Percentiles rank a stretch among this genome's conserved stretches.
These are phyloP conservation scores for Aspergillus novoparasiticus DNA, from an alignment of 2,329 filamentous ascomycete genomes.

Conservation along the genomic window DNA sequence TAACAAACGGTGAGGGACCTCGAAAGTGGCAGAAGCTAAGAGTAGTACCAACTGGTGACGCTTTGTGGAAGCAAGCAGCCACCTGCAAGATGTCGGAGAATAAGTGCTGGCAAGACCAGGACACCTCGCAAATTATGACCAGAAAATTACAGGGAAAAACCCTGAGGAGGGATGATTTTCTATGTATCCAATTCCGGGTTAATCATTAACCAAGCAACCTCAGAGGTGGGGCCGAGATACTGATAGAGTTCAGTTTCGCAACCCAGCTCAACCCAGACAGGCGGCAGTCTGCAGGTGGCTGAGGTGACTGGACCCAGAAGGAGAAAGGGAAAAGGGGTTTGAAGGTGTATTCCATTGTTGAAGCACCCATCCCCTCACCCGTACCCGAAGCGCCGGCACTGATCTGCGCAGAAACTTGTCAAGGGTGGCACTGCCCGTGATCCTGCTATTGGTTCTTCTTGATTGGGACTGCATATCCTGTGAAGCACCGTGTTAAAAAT, in stretches of 20 bases:
- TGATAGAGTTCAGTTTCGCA: conserved; percentile 14
- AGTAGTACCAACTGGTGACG: background rate
- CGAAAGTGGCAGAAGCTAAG: background rate
- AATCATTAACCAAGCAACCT: conserved; percentile 12
- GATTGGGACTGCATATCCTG: background rate
- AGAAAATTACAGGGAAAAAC: background rate
- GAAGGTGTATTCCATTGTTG: background rate
- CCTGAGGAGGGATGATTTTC: background rate
- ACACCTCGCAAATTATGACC: background rate
- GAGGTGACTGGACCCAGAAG: conserved; percentile 1
- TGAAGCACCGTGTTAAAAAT: background rate
- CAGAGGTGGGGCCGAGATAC: conserved; percentile 12
- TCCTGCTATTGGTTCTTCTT: background rate
- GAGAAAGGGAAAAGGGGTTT: conserved; percentile 3
- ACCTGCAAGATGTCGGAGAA: conserved; percentile 9
- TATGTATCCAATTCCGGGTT: conserved; percentile 6
- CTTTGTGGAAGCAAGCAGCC: background rate
- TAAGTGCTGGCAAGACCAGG: background rate
- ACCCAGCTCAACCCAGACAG: conserved; percentile 4
- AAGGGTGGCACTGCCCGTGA: background rate
- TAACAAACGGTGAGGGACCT: background rate
- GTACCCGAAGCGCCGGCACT: conserved; percentile 6
- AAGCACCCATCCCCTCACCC: background rate
- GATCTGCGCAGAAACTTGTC: conserved; percentile 5
- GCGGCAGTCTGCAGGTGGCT: conserved; percentile 9